Evolutionary conservation across 352 stramenopile genomes (phyloP).

Genomic region (Aphanomyces invadans): DNA sequence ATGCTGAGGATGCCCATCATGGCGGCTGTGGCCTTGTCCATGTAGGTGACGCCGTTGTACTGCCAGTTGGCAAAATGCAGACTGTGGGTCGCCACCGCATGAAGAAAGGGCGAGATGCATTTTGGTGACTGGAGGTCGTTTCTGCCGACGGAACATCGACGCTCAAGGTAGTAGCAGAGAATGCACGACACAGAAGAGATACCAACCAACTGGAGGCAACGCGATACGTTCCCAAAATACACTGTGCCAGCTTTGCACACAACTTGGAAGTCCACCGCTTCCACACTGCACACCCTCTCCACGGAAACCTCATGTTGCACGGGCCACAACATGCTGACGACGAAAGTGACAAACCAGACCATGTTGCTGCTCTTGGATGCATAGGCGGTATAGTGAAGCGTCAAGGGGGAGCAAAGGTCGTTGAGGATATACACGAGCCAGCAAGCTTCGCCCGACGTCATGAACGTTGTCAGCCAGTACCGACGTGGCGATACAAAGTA

Average conservation of each 20-base stretch:
- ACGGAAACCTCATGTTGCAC: neutral
- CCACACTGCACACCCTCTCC: neutral
- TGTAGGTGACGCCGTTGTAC: constrained; percentile 10
- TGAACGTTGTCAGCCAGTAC: neutral
- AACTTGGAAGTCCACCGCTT: constrained; percentile 5
- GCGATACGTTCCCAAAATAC: neutral
- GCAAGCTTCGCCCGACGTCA: neutral
- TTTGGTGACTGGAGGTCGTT: neutral
- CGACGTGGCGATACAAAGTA: neutral
- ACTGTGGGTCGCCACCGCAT: constrained; percentile 10
- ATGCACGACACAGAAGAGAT: neutral
- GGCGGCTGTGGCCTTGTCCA: constrained; percentile 11
- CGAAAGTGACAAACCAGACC: neutral
- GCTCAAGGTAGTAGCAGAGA: neutral
- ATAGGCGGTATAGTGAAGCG: neutral
- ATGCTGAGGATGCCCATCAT: constrained; percentile 10
- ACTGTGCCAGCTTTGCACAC: neutral
- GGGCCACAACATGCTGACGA: neutral
- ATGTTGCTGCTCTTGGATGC: neutral
- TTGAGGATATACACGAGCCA: constrained; percentile 15
- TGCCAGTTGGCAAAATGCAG: neutral
- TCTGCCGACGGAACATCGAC: neutral
- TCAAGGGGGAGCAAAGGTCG: neutral
- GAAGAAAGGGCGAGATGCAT: neutral
- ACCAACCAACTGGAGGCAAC: neutral